Percentiles rank a stretch among this genome's conserved stretches.
These are phyloP conservation scores for Saturnispora silvae DNA, from an alignment of 805 yeast genomes.

Conservation along the genomic window DNA sequence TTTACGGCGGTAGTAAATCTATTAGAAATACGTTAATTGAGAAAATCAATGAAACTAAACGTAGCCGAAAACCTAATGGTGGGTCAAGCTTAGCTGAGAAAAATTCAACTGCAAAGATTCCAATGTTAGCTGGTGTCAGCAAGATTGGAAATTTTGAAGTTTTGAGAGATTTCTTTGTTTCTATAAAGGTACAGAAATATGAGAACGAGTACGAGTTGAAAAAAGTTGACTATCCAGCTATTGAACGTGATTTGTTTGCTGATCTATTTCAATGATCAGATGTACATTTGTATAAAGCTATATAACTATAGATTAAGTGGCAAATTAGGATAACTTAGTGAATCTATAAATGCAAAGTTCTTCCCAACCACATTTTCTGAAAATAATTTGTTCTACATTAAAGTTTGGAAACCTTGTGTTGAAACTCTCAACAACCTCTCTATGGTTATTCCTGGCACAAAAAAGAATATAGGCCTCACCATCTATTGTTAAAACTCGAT, in stretches of 20 bases:
- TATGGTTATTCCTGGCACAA: constrained; percentile 85
- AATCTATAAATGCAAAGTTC: constrained; percentile 69
- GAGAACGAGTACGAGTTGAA: constrained; percentile 53
- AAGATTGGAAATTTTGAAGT: constrained; percentile 32
- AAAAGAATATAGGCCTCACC: constrained; percentile 86
- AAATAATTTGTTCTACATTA: constrained; percentile 41
- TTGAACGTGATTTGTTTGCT: constrained; percentile 44
- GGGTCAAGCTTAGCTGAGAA: too few species aligned
- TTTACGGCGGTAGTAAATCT: constrained; percentile 14
- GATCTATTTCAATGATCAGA: constrained; percentile 33
- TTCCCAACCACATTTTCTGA: constrained; percentile 94
- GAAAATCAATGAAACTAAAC: constrained; percentile 18
- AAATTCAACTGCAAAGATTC: constrained; percentile 22
- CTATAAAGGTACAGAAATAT: constrained; percentile 51
- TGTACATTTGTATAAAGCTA: not conserved
- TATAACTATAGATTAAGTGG: not conserved
- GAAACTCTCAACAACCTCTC: constrained; percentile 42
- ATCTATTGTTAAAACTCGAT: constrained; percentile 35
- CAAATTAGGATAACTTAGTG: not conserved
- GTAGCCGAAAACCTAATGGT: not conserved
- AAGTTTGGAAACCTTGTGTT: constrained; percentile 29
- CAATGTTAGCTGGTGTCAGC: constrained; percentile 36
- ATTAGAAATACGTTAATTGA: constrained; percentile 28
- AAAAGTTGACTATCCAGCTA: constrained; percentile 31
- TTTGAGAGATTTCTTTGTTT: constrained; percentile 55